Evolutionary conservation across 2,329 filamentous ascomycete species (phyloP).

Genomic region (Aspergillaceae sp.): DNA sequence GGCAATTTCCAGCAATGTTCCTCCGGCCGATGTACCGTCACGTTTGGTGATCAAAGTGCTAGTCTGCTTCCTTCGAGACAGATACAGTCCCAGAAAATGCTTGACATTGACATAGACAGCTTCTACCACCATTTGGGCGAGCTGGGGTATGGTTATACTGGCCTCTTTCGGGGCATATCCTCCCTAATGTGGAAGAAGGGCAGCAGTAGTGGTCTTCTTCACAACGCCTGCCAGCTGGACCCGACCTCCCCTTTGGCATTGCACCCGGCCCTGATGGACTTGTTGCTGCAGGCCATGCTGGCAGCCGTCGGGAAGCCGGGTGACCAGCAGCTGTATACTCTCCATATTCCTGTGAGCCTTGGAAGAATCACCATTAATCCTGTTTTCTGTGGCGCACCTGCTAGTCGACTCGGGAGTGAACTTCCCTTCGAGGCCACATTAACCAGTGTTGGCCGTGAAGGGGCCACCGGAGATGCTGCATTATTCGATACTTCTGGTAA

Average conservation of each 20-base stretch:
- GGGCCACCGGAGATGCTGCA: neutral
- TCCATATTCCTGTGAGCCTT: neutral
- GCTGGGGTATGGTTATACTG: neutral
- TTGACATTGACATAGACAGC: neutral
- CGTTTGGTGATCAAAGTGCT: neutral
- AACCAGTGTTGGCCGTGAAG: neutral
- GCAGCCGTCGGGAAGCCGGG: neutral
- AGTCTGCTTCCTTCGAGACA: neutral
- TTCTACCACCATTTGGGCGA: neutral
- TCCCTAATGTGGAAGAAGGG: neutral
- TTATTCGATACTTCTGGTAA: neutral
- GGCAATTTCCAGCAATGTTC: no score
- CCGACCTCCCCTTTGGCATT: neutral
- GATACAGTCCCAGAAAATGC: neutral
- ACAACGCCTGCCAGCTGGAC: neutral
- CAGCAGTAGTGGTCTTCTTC: neutral
- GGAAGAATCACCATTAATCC: neutral
- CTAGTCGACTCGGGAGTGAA: neutral
- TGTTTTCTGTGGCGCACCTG: neutral
- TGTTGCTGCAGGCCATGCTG: neutral
- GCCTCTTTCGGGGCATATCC: neutral
- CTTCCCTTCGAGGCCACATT: neutral
- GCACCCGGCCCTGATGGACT: neutral
- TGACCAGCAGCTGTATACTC: neutral
- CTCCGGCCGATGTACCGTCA: no score